Base-by-base conservation (phyloP, 805 yeast species). In the Candida railenensis region DNA sequence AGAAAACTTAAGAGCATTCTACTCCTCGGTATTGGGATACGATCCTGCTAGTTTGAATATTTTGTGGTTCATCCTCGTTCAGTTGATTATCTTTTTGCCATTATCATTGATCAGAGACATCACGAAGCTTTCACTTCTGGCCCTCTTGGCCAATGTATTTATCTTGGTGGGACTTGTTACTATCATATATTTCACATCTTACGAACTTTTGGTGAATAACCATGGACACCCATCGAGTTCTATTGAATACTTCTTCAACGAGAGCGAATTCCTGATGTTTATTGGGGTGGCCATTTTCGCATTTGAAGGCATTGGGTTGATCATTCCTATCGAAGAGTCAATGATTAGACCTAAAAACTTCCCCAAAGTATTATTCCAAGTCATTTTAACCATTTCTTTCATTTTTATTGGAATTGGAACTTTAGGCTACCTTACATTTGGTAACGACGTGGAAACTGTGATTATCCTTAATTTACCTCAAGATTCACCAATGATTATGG, bases 231-330 rank as follows among this genome's bases (percentile, higher is more conserved):
- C 76, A 0, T 82, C 82, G 1, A 71, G 69, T 2, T 82, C 78
- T 2, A 71, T 86, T 28, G 69, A 71, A 19, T 62, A 65, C 42
- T 60, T 65, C 30, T 77, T 86, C 65, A 86, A 86, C 61, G 50
- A 68, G 25, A 69, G 74, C 3, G 74, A 74, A 43, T 87, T 88
- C 74, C 80, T 92, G 0, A 65, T 87, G 41, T 87, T 87, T 57
- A 82, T 87, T 43, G 95, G 95, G 7, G 88, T 87, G 4, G 91
- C 92, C 2, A 87, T 87, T 25, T 87, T 87, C 69, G 89, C 94
- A n/a, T 87, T 86, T 59, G 95, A 87, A 66, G 95, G 95, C 1
- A 86, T 87, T 47, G 94, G 95, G 0, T 69, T 87, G 40, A 84
- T 87, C 42, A 83, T 87, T 20, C 95, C 95, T 0, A 84, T 87